Percentiles rank a stretch among this genome's conserved stretches.
Conservation (phyloP, 768 basidiomycete species). For the Suillus americanus region DNA sequence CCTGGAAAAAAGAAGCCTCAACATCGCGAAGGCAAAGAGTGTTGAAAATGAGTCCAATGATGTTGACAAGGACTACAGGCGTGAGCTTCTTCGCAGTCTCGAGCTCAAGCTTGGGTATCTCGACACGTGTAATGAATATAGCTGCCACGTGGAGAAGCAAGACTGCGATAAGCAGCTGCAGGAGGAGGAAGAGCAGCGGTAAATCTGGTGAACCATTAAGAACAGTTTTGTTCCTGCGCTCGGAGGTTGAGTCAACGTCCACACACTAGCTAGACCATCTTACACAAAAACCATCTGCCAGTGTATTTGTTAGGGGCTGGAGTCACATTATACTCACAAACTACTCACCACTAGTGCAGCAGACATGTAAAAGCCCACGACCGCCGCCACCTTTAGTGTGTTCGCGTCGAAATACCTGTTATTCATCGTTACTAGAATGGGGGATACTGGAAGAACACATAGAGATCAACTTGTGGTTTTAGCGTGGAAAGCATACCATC, state of each 20-base stretch:
- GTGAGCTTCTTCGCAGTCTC: slow-evolving; percentile 55
- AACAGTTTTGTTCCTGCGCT: slow-evolving; percentile 70
- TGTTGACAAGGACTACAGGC: slow-evolving; percentile 66
- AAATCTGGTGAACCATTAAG: slow-evolving; percentile 64
- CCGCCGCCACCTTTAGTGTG: slow-evolving; percentile 58
- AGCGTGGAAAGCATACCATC: neutral
- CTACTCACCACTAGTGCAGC: slow-evolving; percentile 68
- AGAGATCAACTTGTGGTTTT: neutral
- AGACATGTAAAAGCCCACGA: slow-evolving; percentile 77
- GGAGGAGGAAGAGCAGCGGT: slow-evolving; percentile 65
- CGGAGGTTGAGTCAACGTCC: neutral
- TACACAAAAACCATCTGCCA: slow-evolving; percentile 52
- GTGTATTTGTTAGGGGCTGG: slow-evolving; percentile 2
- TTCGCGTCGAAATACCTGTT: slow-evolving; percentile 30
- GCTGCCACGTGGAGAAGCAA: slow-evolving; percentile 58
- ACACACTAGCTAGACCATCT: slow-evolving; percentile 11
- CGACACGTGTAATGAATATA: slow-evolving; percentile 45
- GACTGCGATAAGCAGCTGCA: slow-evolving; percentile 71
- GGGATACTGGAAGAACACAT: neutral
- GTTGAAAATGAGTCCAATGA: slow-evolving; percentile 77
- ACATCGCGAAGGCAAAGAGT: slow-evolving; percentile 76
- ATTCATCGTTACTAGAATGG: slow-evolving; percentile 11
- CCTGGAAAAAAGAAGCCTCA: slow-evolving; percentile 82
- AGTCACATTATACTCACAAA: slow-evolving; percentile 3
- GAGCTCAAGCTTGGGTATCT: slow-evolving; percentile 57